phyloP scores from a whole-genome alignment of 768 basidiomycete genomes.

The Plicaturopsis crispa region DNA sequence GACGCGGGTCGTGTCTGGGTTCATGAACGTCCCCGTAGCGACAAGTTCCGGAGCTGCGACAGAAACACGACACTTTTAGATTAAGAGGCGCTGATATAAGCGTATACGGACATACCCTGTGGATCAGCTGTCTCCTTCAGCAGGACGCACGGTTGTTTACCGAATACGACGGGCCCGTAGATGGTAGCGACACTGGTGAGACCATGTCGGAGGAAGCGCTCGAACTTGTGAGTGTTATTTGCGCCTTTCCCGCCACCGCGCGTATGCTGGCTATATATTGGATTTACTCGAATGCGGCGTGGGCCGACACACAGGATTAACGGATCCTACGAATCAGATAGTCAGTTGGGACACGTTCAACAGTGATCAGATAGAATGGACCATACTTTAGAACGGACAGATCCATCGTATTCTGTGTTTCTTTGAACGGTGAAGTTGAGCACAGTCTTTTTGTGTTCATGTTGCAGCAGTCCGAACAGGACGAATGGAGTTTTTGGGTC shows the following conservation, averaged over 20 bases:
- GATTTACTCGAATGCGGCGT: slow-evolving; percentile 75
- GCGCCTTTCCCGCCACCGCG: slow-evolving; percentile 84
- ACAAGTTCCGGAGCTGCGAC: slow-evolving; percentile 70
- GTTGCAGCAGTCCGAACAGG: slow-evolving; percentile 79
- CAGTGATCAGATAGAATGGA: background rate
- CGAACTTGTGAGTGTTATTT: slow-evolving; percentile 97
- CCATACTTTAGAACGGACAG: slow-evolving; percentile 83
- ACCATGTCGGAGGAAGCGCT: slow-evolving; percentile 83
- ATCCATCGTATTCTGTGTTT: slow-evolving; percentile 88
- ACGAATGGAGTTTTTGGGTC: slow-evolving; percentile 42
- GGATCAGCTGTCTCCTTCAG: slow-evolving; percentile 60
- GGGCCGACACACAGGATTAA: slow-evolving; percentile 86
- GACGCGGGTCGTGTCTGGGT: slow-evolving; percentile 86
- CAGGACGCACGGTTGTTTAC: slow-evolving; percentile 73
- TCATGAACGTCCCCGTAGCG: slow-evolving; percentile 81
- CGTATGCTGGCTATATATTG: slow-evolving; percentile 88
- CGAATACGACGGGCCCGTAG: slow-evolving; percentile 86
- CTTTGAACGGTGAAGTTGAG: slow-evolving; percentile 89
- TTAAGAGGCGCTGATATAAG: slow-evolving; percentile 5
- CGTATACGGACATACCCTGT: slow-evolving; percentile 45
- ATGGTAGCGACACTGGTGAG: slow-evolving; percentile 75
- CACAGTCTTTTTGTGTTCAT: slow-evolving; percentile 94
- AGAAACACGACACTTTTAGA: slow-evolving; percentile 3
- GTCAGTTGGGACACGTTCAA: background rate
- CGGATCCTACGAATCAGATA: slow-evolving; percentile 53